Percentiles rank a stretch among this genome's conserved stretches.
Conservation (phyloP, 1,139 yeast genomes). For the Pichia sp. region DNA sequence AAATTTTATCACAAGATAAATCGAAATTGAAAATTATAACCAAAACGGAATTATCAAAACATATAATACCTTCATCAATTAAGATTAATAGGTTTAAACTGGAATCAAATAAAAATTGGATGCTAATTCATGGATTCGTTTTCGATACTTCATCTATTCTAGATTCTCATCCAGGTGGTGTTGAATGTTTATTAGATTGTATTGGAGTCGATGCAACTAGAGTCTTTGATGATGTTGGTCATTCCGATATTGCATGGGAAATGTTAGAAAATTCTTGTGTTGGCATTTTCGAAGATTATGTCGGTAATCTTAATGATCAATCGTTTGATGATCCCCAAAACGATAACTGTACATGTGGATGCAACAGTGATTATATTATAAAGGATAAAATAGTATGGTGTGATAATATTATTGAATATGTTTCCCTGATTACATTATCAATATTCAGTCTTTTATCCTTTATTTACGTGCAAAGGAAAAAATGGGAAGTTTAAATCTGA, state of each 20-base stretch:
- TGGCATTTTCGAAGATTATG: slow-evolving; percentile 21
- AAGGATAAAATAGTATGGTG: slow-evolving; percentile 7
- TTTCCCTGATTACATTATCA: slow-evolving; percentile 14
- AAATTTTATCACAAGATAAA: slow-evolving; percentile 4
- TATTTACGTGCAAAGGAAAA: slow-evolving; percentile 23
- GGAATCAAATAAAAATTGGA: slow-evolving; percentile 47
- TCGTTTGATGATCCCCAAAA: not conserved
- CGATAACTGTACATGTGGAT: not conserved
- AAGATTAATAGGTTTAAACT: slow-evolving; percentile 21
- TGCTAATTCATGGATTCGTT: slow-evolving; percentile 56
- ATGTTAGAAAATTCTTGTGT: slow-evolving; percentile 26
- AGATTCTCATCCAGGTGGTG: slow-evolving; percentile 61
- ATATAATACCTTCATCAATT: slow-evolving; percentile 10
- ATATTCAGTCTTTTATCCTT: slow-evolving; percentile 21
- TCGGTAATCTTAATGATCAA: not conserved
- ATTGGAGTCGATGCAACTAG: slow-evolving; percentile 67
- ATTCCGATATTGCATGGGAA: slow-evolving; percentile 28
- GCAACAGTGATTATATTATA: not conserved
- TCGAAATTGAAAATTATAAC: slow-evolving; percentile 5
- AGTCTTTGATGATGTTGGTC: slow-evolving; percentile 31
- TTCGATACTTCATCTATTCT: slow-evolving; percentile 49
- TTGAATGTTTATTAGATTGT: slow-evolving; percentile 58
- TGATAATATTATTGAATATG: slow-evolving; percentile 4
- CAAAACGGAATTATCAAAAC: slow-evolving; percentile 10
- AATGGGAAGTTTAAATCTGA: slow-evolving; percentile 19